phyloP scores from a whole-genome alignment of 768 basidiomycete species.

The Tremella mesenterica region DNA sequence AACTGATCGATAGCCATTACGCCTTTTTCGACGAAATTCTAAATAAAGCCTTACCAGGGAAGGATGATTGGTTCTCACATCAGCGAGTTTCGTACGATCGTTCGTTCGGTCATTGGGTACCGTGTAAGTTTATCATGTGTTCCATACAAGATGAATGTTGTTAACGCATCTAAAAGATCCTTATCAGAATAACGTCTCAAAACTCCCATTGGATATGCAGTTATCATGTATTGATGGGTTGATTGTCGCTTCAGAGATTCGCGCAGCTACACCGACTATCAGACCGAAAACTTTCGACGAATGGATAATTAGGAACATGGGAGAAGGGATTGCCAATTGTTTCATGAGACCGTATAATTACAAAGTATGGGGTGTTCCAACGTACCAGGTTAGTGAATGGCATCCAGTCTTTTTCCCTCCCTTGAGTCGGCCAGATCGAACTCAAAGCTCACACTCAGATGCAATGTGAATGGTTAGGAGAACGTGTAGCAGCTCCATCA shows the following conservation, averaged over 20 bases:
- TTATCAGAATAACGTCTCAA: slow-evolving; percentile 46
- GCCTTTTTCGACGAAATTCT: slow-evolving; percentile 46
- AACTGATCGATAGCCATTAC: slow-evolving; percentile 35
- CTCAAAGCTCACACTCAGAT: too few relatives aligned
- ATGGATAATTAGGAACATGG: slow-evolving; percentile 46
- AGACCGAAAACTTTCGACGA: slow-evolving; percentile 46
- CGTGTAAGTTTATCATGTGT: slow-evolving; percentile 37
- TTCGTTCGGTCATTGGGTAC: slow-evolving; percentile 43
- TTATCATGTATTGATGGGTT: slow-evolving; percentile 45
- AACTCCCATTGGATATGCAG: slow-evolving; percentile 44
- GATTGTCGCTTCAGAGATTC: slow-evolving; percentile 43
- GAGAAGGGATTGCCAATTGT: slow-evolving; percentile 44
- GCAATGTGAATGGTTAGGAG: slow-evolving; percentile 48
- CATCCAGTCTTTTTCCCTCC: too few relatives aligned
- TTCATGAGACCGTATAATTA: slow-evolving; percentile 48
- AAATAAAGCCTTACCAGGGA: slow-evolving; percentile 43
- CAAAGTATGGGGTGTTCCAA: slow-evolving; percentile 47
- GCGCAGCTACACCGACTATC: slow-evolving; percentile 23
- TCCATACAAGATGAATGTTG: background rate
- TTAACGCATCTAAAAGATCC: slow-evolving; percentile 19
- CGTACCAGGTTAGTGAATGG: slow-evolving; percentile 30
- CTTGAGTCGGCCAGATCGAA: too few relatives aligned
- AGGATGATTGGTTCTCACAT: slow-evolving; percentile 46
- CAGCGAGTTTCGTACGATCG: slow-evolving; percentile 46
- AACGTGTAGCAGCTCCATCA: slow-evolving; percentile 45